These are phyloP conservation scores for Suillus sp. DNA, from an alignment of 768 basidiomycete genomes.

Conservation along the genomic window DNA sequence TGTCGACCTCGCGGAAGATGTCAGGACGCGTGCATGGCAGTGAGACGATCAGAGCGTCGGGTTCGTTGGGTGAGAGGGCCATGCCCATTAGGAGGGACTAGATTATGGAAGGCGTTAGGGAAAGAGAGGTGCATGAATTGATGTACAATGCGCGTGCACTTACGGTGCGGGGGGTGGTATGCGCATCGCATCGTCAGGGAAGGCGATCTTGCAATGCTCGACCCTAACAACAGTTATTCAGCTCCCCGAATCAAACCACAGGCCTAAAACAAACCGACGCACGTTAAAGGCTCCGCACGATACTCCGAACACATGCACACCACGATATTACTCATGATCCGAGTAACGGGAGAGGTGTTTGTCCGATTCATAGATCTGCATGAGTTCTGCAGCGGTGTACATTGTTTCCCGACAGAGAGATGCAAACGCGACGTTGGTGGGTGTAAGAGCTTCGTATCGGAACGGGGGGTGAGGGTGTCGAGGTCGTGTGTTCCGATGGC, in stretches of 20 bases:
- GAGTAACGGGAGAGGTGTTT: conserved; percentile 87
- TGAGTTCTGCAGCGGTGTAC: conserved; percentile 88
- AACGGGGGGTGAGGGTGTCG: conserved; percentile 88
- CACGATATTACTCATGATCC: conserved; percentile 93
- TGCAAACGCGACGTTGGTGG: conserved; percentile 88
- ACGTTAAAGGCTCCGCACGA: conserved; percentile 91
- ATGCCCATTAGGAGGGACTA: conserved; percentile 78
- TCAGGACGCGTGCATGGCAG: conserved; percentile 95
- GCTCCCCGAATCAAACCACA: background rate
- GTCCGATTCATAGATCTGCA: conserved; percentile 95
- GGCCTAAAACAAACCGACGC: conserved; percentile 32
- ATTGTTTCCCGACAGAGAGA: conserved; percentile 79
- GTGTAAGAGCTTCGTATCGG: conserved; percentile 79
- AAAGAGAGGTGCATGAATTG: conserved; percentile 92
- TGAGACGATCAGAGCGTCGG: conserved; percentile 72
- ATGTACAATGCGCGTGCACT: conserved; percentile 88
- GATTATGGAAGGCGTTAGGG: conserved; percentile 64
- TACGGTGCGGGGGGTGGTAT: conserved; percentile 74
- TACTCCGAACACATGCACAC: conserved; percentile 98
- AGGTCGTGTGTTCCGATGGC: conserved; percentile 98
- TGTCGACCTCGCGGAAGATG: conserved; percentile 96
- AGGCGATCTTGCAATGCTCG: conserved; percentile 86
- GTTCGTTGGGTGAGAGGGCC: conserved; percentile 66
- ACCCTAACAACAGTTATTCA: conserved; percentile 52
- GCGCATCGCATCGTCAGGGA: conserved; percentile 71